Evolutionary conservation across 352 stramenopile species (phyloP), one percentile per base, ranked within the genome.

Genomic region (Phytophthora melonis): DNA sequence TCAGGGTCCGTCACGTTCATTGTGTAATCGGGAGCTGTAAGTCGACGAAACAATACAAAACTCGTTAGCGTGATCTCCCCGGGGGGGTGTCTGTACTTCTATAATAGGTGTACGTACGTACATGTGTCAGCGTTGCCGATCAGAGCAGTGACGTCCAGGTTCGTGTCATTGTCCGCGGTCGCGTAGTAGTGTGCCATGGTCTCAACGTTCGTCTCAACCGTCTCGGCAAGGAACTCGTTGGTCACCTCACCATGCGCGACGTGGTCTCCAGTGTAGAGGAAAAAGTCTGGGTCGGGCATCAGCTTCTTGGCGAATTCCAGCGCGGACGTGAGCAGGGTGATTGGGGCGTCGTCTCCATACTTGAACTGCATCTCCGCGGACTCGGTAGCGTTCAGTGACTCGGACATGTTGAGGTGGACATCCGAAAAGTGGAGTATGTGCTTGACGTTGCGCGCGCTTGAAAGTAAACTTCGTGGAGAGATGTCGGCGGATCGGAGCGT

Each of bases 391-490:
- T 86, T 63, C 18, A 91, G 45, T n/a, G 73, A 74, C 25, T 53
- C 53, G 19, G 84, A 91, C 34, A 91, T 72, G 59, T 93, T 91
- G 10, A 93, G 61, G 55, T 93, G 84, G 5, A 93, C 84, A 57
- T 95, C 87, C 13, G 85, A 93, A 54, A 93, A 93, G 68, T 95
- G 86, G 32, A 93, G 39, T 56, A 95, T 93, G 30, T 84, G 74
- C 58, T 86, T 86, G 56, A 77, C 43, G 14, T 63, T 65, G 45
- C 27, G n/a, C 16, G 27, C 18, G 27, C 41, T 71, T 49, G 55
- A 25, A 25, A 25, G 13, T 19, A 64, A 43, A 30, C 25, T 6
- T 43, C 55, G 56, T 32, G 13, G 21, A 21, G 45, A 10, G 23
- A 23, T 23, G 16, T 6, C n/a, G n/a, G 68, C 23, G 25, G 41